These are phyloP conservation scores for Petasospora rhodanensis DNA, from an alignment of 1,139 yeast genomes.

Conservation along the genomic window DNA sequence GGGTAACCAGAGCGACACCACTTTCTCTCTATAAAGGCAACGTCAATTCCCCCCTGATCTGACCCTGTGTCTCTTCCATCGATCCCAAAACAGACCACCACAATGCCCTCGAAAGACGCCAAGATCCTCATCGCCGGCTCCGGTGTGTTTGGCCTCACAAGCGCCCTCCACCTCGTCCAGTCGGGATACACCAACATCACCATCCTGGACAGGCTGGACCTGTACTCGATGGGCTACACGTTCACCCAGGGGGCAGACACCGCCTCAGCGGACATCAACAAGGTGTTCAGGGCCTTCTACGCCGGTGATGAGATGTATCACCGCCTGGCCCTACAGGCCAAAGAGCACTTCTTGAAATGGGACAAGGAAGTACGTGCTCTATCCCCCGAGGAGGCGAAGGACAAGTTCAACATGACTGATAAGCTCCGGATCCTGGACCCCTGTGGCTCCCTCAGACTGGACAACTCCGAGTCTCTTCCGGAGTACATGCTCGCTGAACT, in stretches of 20 bases:
- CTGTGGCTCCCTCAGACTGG: conserved; percentile 28
- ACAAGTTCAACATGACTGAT: conserved; percentile 19
- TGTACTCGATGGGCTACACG: conserved; percentile 26
- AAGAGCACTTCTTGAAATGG: conserved; percentile 13
- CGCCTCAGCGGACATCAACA: conserved; percentile 29
- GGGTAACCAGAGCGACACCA: conserved; percentile 1
- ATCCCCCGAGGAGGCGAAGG: conserved; percentile 20
- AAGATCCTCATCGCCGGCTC: conserved; percentile 37
- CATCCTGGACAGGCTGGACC: conserved; percentile 33
- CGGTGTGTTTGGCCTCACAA: conserved; percentile 45
- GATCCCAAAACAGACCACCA: not conserved
- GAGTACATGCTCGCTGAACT: conserved; percentile 25
- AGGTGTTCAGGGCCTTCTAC: conserved; percentile 27
- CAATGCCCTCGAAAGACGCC: conserved; percentile 5
- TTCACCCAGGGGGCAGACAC: conserved; percentile 30
- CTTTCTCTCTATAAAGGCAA: no score
- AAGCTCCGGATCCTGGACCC: conserved; percentile 23
- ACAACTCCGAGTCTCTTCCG: conserved; percentile 12
- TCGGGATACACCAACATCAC: conserved; percentile 29
- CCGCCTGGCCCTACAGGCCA: conserved; percentile 25
- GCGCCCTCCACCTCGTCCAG: conserved; percentile 34
- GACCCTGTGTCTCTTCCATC: no score
- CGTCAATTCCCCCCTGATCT: no score
- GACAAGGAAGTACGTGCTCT: conserved; percentile 7
- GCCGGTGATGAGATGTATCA: conserved; percentile 26